Percentiles rank a stretch among this genome's conserved stretches.
Evolutionary conservation across 2,329 filamentous ascomycete species (phyloP).

Genomic region (Ophiostoma tasmaniense): DNA sequence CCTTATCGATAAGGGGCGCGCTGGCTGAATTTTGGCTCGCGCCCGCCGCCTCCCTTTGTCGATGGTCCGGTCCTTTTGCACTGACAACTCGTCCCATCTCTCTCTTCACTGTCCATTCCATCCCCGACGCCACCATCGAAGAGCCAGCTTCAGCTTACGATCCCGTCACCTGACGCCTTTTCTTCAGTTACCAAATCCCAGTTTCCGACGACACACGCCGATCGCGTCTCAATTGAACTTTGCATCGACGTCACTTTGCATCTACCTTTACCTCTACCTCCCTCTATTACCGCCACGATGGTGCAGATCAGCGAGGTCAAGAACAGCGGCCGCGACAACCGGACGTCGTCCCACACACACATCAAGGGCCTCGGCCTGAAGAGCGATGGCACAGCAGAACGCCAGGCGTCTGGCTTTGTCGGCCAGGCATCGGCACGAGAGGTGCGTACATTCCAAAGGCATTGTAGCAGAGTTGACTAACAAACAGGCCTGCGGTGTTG

Average conservation of each 20-base stretch:
- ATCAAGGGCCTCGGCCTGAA: conserved; percentile 91
- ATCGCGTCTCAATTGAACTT: not conserved
- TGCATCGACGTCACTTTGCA: not conserved
- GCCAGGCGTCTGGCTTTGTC: conserved; percentile 73
- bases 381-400: conserved; percentile 76
- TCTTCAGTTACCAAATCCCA: not conserved
- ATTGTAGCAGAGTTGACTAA: no score
- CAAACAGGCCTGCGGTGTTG: conserved; percentile 75
- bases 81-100: not conserved
- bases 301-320: conserved; percentile 92
- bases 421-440: conserved; percentile 84
- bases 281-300: conserved; percentile 41
- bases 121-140: not conserved
- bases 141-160: not conserved
- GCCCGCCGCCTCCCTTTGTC: conserved; percentile 13
- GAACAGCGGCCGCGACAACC: conserved; percentile 87
- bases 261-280: not conserved
- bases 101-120: not conserved
- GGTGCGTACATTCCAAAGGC: no score
- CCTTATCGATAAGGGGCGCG: conserved; percentile 21
- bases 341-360: conserved; percentile 93
- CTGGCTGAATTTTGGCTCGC: conserved; percentile 17
- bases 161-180: not conserved
- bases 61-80: conserved; percentile 6
- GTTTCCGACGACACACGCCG: not conserved